These are phyloP conservation scores for Colletotrichum brevisporum DNA, from an alignment of 2,329 filamentous ascomycete species.

Conservation along the genomic window DNA sequence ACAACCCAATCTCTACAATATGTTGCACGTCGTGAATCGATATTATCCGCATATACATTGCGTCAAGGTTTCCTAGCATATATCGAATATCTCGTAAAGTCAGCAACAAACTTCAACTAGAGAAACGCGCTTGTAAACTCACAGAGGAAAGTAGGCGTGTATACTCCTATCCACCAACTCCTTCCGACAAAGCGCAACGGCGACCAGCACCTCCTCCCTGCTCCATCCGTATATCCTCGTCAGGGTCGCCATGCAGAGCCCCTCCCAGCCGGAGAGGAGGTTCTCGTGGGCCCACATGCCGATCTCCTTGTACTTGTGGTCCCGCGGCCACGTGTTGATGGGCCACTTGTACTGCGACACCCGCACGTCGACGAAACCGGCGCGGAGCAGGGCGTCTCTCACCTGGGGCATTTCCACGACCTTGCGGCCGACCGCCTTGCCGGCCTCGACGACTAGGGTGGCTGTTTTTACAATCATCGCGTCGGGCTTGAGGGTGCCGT, in stretches of 20 bases:
- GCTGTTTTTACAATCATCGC: constrained; percentile 43
- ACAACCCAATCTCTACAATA: no score
- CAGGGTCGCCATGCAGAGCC: neutral
- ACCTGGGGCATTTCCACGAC: neutral
- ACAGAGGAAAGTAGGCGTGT: constrained; percentile 6
- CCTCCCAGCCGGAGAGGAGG: constrained; percentile 8
- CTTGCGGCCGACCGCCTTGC: neutral
- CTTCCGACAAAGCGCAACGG: neutral
- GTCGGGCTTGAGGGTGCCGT: constrained; percentile 51
- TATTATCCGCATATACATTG: no score
- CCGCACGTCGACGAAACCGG: constrained; percentile 5
- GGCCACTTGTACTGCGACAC: constrained; percentile 21
- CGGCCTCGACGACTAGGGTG: neutral
- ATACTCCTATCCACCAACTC: constrained; percentile 15
- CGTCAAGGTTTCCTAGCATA: no score
- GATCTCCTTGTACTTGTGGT: neutral
- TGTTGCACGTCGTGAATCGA: no score
- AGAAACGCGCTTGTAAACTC: neutral
- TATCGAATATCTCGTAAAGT: no score
- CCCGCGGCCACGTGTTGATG: constrained; percentile 12
- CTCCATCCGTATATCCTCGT: constrained; percentile 5
- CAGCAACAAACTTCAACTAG: no score
- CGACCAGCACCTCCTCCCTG: neutral
- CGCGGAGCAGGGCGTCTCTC: neutral
- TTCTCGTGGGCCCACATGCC: constrained; percentile 9